Base-by-base conservation (phyloP, 2,329 filamentous ascomycete genomes). In the Neophaeococcomyces mojaviensis region DNA sequence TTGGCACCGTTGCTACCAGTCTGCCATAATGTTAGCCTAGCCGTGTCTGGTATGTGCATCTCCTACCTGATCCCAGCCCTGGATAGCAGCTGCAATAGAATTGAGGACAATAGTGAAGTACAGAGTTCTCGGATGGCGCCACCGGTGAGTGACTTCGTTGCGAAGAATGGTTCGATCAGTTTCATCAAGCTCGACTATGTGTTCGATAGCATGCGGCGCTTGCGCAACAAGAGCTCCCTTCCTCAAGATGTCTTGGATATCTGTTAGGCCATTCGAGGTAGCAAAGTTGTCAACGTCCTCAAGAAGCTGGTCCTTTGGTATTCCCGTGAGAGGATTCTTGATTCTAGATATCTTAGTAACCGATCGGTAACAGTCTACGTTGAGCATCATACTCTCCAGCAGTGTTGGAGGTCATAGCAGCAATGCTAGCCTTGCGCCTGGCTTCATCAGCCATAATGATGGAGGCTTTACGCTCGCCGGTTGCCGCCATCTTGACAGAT, bases 141-240 rank as follows among this genome's bases (percentile, higher is more conserved):
- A 77, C 4, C 67, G 61, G 47, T 68, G 65, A 1, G 63, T 66
- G 3, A 65, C 59, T 52, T 77, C 73, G n/a, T 66, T 55, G 2
- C 64, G 57, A 19, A 76, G 58, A 0, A 59, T 55, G 9, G 59
- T 51, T 28, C 66, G 68, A 35, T 76, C 73, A 1, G 55, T 53
- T 15, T 81, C 72, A 45, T 71, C 66, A 2, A 89, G 72, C 9
- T 77, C 74, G 41, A 76, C 67, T 33, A 88, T 72, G 28, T 72
- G 68, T 47, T 86, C 81, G 60, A 75, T 85, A 24, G 72, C 70
- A 7, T 68, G 67, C 0, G 84, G 84, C 54, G 82, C 78, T 61
- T 86, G 83, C 2, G 86, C 86, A 15, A 88, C 76, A 9, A 90
- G 70, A 3, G 85, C 86, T 28, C 84, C 86, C 56, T 82, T 82